Evolutionary conservation across 1,139 yeast genomes (phyloP).

Genomic region (Candida sanyaensis): DNA sequence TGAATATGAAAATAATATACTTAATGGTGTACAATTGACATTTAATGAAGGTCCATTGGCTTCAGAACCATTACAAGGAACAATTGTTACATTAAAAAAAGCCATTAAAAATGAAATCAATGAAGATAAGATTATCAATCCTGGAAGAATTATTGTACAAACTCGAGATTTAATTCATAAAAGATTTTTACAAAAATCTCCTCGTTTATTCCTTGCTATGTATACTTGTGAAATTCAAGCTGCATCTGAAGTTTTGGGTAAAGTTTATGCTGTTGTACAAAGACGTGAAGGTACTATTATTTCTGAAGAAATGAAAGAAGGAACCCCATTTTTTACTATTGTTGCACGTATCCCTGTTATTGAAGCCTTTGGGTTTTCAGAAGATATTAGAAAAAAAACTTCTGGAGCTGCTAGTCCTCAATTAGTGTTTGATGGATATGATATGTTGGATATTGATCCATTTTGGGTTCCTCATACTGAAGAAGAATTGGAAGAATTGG

Average conservation of each 20-base stretch:
- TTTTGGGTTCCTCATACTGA: slow-evolving; percentile 99
- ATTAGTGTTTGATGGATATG: slow-evolving; percentile 86
- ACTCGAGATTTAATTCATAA: slow-evolving; percentile 74
- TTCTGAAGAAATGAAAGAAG: slow-evolving; percentile 96
- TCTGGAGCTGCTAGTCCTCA: slow-evolving; percentile 99
- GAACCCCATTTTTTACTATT: slow-evolving; percentile 92
- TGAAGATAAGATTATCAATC: slow-evolving; percentile 36
- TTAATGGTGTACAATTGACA: slow-evolving; percentile 86
- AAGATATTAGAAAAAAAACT: slow-evolving; percentile 88
- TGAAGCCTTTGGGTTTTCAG: slow-evolving; percentile 96
- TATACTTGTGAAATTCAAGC: slow-evolving; percentile 96
- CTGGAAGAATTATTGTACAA: slow-evolving; percentile 66
- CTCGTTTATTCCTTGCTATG: slow-evolving; percentile 88
- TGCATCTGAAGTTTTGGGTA: slow-evolving; percentile 89
- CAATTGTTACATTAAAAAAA: slow-evolving; percentile 52
- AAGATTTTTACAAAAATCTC: slow-evolving; percentile 76
- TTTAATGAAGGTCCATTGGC: slow-evolving; percentile 85
- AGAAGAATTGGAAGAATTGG: slow-evolving; percentile 91
- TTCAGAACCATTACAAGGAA: slow-evolving; percentile 86
- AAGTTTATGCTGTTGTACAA: slow-evolving; percentile 93
- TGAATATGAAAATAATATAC: slow-evolving; percentile 63
- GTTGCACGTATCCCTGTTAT: slow-evolving; percentile 88
- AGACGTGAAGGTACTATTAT: slow-evolving; percentile 82
- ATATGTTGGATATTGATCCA: slow-evolving; percentile 86
- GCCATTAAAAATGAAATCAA: slow-evolving; percentile 30